Evolutionary conservation across 352 stramenopile genomes (phyloP).

Genomic region (Globisporangium middletonii): DNA sequence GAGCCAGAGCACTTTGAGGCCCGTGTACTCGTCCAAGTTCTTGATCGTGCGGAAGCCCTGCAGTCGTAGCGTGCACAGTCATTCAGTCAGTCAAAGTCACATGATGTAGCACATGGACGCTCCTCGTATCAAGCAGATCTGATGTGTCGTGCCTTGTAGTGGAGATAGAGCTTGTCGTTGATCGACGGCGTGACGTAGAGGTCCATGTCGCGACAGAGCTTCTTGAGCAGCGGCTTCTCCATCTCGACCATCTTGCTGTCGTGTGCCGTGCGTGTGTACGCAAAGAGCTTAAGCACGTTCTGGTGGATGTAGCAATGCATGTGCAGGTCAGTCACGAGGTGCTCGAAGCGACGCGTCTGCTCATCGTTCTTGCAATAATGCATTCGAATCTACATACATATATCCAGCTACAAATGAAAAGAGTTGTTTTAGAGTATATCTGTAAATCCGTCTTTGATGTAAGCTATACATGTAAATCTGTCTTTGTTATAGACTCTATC

Average conservation of each 20-base stretch:
- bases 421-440: no score
- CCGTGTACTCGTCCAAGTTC: slow-evolving; percentile 94
- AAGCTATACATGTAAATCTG: no score
- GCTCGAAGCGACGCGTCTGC: no score
- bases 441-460: no score
- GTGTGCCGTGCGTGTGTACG: no score
- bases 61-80: slow-evolving; percentile 5
- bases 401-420: no score
- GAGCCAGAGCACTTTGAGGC: slow-evolving; percentile 92
- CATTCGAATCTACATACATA: no score
- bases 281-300: no score
- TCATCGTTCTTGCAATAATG: no score
- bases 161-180: slow-evolving; percentile 96
- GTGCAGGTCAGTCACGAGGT: no score
- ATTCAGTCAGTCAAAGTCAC: not conserved
- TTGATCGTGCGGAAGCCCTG: slow-evolving; percentile 88
- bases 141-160: slow-evolving; percentile 80
- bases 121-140: not conserved
- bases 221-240: slow-evolving; percentile 83
- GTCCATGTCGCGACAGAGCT: slow-evolving; percentile 88
- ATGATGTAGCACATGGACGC: not conserved
- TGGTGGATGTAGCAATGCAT: no score
- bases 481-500: no score
- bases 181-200: slow-evolving; percentile 89
- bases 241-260: slow-evolving; percentile 70